Evolutionary conservation across 2,329 filamentous ascomycete genomes (phyloP), one percentile per base, ranked within the genome.

Genomic region (Colletotrichum sp.): DNA sequence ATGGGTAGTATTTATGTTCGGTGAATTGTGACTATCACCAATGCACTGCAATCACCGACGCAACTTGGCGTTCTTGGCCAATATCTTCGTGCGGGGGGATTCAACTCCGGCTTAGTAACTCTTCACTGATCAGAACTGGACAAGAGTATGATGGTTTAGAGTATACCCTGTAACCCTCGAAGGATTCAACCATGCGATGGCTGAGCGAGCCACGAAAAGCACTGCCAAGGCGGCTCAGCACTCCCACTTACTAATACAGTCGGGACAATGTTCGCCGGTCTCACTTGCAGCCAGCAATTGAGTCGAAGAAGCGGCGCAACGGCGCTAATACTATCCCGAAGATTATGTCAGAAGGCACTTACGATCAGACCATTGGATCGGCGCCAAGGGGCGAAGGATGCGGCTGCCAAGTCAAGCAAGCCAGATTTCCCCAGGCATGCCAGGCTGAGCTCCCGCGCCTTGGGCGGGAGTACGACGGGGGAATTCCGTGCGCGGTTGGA

Each of bases 341-440:
- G 58, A 21, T n/a, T 30, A 18, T 32, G 58, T 61, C 58, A 32
- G 30, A 34, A 13, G 9, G 6, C 28, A 32, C 28, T 5, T 21
- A 7, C n/a, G n/a, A 21, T 48, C 43, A 58, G 16, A 58, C 55
- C 55, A 58, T 21, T 66, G n/a, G 4, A 18, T 32, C 9, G 26
- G 21, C 30, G 70, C 70, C 55, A 68, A 69, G 64, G 55, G 36
- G 21, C 36, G 64, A 72, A 72, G 64, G 70, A 72, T 60, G 26
- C 52, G 52, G n/a, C 6, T 15, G 69, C 69, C 62, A 66, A 72
- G 70, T 16, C 21, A n/a, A 0, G 32, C 48, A 66, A 72, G 70
- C 26, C 13, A n/a, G 60, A 64, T 34, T 64, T 32, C 26, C n/a
- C 30, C 12, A 21, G n/a, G 60, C n/a, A 38, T 61, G n/a, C 24